Percentiles rank a stretch among this genome's conserved stretches.
phyloP scores from a whole-genome alignment of 2,329 filamentous ascomycete genomes.

The Penicillium sp. region DNA sequence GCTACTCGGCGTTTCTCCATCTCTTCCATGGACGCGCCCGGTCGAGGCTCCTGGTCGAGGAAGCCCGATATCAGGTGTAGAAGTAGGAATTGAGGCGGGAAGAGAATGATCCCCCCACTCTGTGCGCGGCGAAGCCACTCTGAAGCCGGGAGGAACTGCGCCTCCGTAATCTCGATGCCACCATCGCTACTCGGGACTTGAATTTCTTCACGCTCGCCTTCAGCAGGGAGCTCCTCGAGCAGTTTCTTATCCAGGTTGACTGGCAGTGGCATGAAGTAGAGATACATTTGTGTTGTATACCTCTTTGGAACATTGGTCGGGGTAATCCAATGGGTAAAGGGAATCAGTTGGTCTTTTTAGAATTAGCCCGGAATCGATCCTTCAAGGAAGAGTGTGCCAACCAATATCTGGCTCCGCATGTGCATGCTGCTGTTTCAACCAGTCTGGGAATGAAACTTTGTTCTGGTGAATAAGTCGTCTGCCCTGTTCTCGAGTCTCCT shows the following conservation, averaged over 20 bases:
- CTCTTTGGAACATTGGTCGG: slow-evolving; percentile 65
- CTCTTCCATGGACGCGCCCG: slow-evolving; percentile 21
- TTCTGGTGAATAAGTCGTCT: slow-evolving; percentile 65
- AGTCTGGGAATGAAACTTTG: slow-evolving; percentile 62
- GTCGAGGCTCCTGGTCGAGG: slow-evolving; percentile 40
- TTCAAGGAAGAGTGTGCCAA: slow-evolving; percentile 9
- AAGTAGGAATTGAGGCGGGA: slow-evolving; percentile 76
- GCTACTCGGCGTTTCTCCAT: slow-evolving; percentile 40
- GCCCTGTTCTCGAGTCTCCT: slow-evolving; percentile 59
- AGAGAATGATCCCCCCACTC: slow-evolving; percentile 69
- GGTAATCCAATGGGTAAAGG: slow-evolving; percentile 91
- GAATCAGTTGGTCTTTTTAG: slow-evolving; percentile 58
- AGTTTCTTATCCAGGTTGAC: slow-evolving; percentile 29
- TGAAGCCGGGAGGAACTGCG: slow-evolving; percentile 66
- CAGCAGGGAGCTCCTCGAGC: slow-evolving; percentile 31
- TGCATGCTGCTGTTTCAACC: slow-evolving; percentile 47
- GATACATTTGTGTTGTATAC: slow-evolving; percentile 95
- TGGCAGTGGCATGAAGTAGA: slow-evolving; percentile 75
- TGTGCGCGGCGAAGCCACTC: slow-evolving; percentile 65
- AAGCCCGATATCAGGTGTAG: slow-evolving; percentile 50
- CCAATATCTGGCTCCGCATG: slow-evolving; percentile 56
- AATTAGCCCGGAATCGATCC: slow-evolving; percentile 1
- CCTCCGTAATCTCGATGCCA: slow-evolving; percentile 66
- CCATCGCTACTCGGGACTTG: slow-evolving; percentile 69
- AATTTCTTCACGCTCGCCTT: slow-evolving; percentile 53